These are phyloP conservation scores for Nyctanthes arbortristis DNA, from an alignment of 257 asterid genomes.

Conservation along the genomic window DNA sequence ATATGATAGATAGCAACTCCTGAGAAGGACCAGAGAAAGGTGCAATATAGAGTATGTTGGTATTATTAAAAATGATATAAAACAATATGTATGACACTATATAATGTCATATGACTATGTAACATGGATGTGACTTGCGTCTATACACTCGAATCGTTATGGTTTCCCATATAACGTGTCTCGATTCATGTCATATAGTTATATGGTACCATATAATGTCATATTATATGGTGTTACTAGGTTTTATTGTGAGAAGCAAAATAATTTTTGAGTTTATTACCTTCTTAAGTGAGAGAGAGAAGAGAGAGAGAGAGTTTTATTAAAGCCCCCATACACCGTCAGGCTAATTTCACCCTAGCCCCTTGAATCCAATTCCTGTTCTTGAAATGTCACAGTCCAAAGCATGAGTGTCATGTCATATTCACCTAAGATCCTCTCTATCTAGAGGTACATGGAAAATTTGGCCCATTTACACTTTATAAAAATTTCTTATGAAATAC, in stretches of 20 bases:
- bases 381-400: constrained; percentile 38
- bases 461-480: constrained; percentile 6
- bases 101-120: too few relatives aligned
- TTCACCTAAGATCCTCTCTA: constrained; percentile 36
- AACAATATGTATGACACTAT: too few relatives aligned
- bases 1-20: constrained; percentile 34
- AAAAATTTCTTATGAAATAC: not conserved
- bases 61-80: too few relatives aligned
- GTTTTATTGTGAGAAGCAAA: constrained; percentile 20
- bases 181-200: too few relatives aligned
- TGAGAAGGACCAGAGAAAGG: constrained; percentile 30
- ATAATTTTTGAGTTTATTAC: constrained; percentile 25
- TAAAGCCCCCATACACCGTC: constrained; percentile 36
- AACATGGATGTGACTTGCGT: too few relatives aligned
- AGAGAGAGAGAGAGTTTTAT: constrained; percentile 5
- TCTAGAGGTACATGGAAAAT: not conserved
- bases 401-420: constrained; percentile 58
- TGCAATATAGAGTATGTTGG: too few relatives aligned
- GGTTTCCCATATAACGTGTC: too few relatives aligned
- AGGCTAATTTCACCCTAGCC: constrained; percentile 28
- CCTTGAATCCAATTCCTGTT: too few relatives aligned
- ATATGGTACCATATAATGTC: too few relatives aligned
- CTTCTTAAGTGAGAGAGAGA: constrained; percentile 22
- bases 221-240: too few relatives aligned
- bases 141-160: too few relatives aligned